These are phyloP conservation scores for Claviceps fusiformis DNA, from an alignment of 2,329 filamentous ascomycete genomes.

Conservation along the genomic window DNA sequence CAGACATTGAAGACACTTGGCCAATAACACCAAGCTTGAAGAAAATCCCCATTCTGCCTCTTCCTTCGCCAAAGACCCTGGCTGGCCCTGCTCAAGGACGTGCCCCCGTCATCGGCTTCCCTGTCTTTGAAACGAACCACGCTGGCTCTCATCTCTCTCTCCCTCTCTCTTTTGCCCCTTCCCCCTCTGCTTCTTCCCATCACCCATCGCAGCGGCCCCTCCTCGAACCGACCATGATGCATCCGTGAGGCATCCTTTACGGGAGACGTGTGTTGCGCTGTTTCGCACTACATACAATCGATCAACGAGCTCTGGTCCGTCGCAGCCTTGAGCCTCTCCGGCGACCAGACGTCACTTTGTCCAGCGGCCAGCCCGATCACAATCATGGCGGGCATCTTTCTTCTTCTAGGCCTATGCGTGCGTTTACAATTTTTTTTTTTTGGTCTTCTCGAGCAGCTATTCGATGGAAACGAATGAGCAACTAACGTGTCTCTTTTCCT, in stretches of 20 bases:
- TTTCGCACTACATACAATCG: background rate
- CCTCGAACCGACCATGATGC: background rate
- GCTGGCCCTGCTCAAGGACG: no score
- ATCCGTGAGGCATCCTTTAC: background rate
- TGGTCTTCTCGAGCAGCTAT: no score
- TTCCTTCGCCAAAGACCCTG: no score
- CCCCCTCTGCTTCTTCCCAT: background rate
- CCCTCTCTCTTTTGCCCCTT: no score
- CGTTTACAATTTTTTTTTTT: no score
- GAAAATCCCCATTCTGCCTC: background rate
- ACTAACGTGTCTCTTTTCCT: background rate
- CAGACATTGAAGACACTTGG: background rate
- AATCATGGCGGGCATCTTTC: constrained; percentile 25
- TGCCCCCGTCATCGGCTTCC: background rate
- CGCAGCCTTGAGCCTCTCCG: background rate
- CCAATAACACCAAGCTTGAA: background rate
- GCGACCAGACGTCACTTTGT: background rate
- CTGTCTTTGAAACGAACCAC: background rate
- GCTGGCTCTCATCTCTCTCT: no score
- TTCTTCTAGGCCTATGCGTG: constrained; percentile 28
- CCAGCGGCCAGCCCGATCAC: constrained; percentile 4
- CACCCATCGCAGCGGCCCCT: background rate
- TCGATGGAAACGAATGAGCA: background rate
- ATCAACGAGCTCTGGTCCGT: background rate
- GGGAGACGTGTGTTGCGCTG: background rate